A percentile compares a stretch with the other conserved stretches of the same genome.
Conservation (phyloP, 2,329 filamentous ascomycete genomes). For the Fusarium sacchari region DNA sequence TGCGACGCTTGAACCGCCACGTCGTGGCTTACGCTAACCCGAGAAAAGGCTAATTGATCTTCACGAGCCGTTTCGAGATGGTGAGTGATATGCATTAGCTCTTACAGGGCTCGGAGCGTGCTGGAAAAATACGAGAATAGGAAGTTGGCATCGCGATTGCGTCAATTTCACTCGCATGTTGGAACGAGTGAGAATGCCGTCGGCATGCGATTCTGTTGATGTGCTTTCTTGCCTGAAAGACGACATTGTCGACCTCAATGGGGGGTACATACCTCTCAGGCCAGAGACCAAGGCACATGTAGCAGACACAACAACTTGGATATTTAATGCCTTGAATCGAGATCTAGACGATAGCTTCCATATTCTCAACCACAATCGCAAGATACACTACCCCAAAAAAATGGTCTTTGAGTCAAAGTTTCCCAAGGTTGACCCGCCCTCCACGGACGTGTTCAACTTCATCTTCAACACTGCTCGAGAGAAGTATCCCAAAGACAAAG, state of each 20-base stretch:
- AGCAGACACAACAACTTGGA: not conserved
- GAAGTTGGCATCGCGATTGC: not conserved
- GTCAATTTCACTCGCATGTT: not conserved
- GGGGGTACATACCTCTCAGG: not conserved
- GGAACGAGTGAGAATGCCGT: not conserved
- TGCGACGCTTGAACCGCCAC: not conserved
- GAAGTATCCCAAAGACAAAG: not conserved
- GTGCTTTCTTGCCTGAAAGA: not conserved
- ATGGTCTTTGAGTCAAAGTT: not conserved
- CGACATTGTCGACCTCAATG: not conserved
- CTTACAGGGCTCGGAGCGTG: not conserved
- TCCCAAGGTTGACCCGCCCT: not conserved
- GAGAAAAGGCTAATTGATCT: not conserved
- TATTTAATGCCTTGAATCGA: not conserved
- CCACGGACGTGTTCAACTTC: not conserved
- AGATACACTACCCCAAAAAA: not conserved
- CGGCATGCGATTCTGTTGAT: not conserved
- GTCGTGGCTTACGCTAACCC: not conserved
- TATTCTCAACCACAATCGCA: not conserved
- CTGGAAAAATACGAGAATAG: not conserved
- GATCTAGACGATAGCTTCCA: not conserved
- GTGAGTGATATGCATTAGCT: not conserved
- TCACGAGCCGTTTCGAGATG: not conserved
- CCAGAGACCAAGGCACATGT: not conserved
- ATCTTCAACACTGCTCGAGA: not conserved